Evolutionary conservation across 2,329 filamentous ascomycete genomes (phyloP).

Genomic region (Neocatenulostroma microsporum): DNA sequence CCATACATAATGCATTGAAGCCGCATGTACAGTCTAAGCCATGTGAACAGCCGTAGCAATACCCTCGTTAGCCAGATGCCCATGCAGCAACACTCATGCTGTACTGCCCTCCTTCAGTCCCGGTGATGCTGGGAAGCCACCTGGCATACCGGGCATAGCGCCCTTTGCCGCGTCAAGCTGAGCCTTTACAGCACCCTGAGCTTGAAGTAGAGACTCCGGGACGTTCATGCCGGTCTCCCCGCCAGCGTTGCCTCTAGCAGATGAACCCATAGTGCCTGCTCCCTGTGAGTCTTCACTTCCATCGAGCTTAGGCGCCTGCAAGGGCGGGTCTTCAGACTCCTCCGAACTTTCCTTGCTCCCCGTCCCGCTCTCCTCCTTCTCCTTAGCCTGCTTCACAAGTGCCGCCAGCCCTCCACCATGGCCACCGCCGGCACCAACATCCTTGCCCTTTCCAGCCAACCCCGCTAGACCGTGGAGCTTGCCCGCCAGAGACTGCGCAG

Average conservation of each 20-base stretch:
- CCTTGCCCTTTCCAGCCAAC: neutral
- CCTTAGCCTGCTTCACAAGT: slow-evolving; percentile 5
- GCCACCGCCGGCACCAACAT: too few species aligned
- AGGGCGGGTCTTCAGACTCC: slow-evolving; percentile 4
- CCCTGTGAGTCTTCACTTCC: slow-evolving; percentile 1
- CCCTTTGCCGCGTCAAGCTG: slow-evolving; percentile 1
- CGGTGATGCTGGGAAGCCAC: slow-evolving; percentile 1
- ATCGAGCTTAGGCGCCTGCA: slow-evolving; percentile 6
- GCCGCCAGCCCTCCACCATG: slow-evolving; percentile 5
- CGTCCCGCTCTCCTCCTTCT: neutral
- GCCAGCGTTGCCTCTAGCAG: neutral
- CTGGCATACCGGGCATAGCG: slow-evolving; percentile 6
- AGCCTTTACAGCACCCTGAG: neutral
- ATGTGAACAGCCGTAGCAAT: too few species aligned
- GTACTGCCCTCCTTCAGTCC: neutral
- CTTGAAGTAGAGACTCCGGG: neutral
- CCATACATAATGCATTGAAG: too few species aligned
- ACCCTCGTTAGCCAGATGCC: too few species aligned
- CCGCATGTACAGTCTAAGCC: too few species aligned
- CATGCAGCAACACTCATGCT: too few species aligned
- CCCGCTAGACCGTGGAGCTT: slow-evolving; percentile 2
- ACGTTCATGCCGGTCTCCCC: neutral
- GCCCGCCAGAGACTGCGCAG: neutral
- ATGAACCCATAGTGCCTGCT: neutral
- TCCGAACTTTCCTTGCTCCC: neutral